Base-by-base conservation (phyloP, 2,329 filamentous ascomycete genomes). In the Ascocoryne sarcoides region DNA sequence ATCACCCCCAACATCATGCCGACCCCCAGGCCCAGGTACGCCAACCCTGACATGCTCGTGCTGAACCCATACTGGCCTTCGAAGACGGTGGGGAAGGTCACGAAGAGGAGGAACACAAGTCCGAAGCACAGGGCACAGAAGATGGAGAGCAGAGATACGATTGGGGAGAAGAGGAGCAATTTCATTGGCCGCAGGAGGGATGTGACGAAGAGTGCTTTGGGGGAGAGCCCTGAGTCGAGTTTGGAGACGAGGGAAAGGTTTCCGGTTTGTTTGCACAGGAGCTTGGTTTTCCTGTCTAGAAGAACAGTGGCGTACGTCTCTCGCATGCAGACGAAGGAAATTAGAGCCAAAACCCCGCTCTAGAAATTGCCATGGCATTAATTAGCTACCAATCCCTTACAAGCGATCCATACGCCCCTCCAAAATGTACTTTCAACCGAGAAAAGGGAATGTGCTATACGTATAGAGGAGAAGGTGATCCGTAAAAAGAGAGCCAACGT, bases 111-210 rank as follows among this genome's bases (percentile, higher is more conserved):
- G 51, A 75, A 76, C 0, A 75, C 56, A 0, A 73, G 61, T 14
- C 72, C 68, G 45, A 76, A 76, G 2, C 72, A 51, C 0, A 74
- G 61, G 0, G 67, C 65, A 20, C 76, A 61, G 42, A 76, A 76
- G 0, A 75, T 35, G 0, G 65, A 64, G 43, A 74, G 60, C 4
- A 68, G 57, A 4, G 65, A 53, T 2, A 64, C 54, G 32, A 65
- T 62, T 1, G 62, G 62, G 15, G 60, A 60, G 30, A 53, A 44
- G 37, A 56, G 56, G 18, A 62, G 54, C 54, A 66, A 59, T 50
- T 70, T 71, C 32, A 70, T 45, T 1, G 73, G 73, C 2, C 73
- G 67, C 5, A 68, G 53, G 32, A 79, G 61, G 3, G 20, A 72
- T 69, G 36, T 51, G 50, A 4, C 55, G 39, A 14, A 70, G 49